Evolutionary conservation across 257 asterid species (phyloP), one percentile per base, ranked within the genome.

Genomic region (Ilex aquifolium): DNA sequence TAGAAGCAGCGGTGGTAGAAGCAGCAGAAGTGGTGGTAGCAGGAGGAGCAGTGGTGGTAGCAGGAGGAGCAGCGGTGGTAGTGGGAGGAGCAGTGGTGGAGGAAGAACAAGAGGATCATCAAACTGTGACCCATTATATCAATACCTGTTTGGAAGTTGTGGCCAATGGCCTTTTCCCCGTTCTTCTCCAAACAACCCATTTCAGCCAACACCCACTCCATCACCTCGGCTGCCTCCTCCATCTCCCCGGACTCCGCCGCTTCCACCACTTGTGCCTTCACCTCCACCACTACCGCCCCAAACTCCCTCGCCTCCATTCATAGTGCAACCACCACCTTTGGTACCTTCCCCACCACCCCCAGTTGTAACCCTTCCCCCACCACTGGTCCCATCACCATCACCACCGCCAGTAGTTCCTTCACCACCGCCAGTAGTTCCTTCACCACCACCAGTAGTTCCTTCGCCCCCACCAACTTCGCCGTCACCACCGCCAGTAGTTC

Each of bases 81-180:
- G 40, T 36, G 7, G 40, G 40, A 31, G 70, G 4, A 13, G 59
- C 12, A 13, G 63, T 14, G 63, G 61, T 5, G 69, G 59, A 16
- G 57, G 73, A 40, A 55, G 77, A 48, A 44, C 58, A 17, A 36
- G 53, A 48, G 53, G 53, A 48, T 48, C 53, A 15, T 48, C 16
- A 54, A 55, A 57, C 40, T 76, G 81, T 65, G 81, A 76, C 56
- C 78, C 81, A 15, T 44, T 76, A 2, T 76, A 32, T 65, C 64
- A 65, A 2, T 72, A 31, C 16, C 54, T 76, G 8, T 76, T 72
- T 62, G 81, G 72, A 39, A 62, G 59, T 48, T 76, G 81, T 58
- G 75, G 81, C 1, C 78, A 72, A 21, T 76, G 81, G 81, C 81
- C 81, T n/a, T 76, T 72, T n/a, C 21, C 70, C 40, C 57, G 62